Percentiles rank a stretch among this genome's conserved stretches.
These are phyloP conservation scores for Mycena polygramma DNA, from an alignment of 768 basidiomycete species.

Conservation along the genomic window DNA sequence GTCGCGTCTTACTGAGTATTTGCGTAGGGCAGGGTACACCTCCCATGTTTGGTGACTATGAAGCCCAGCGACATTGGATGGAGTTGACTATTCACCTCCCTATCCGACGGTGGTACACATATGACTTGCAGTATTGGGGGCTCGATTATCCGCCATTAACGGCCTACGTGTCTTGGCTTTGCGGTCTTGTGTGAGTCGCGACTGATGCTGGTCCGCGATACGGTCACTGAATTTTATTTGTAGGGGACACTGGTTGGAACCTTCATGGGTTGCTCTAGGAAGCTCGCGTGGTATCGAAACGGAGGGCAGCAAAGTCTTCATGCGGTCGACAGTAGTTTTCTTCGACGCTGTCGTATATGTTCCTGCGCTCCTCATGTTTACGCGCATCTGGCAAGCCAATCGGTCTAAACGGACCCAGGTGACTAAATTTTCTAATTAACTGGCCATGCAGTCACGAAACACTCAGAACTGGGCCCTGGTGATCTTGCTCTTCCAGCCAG, in stretches of 20 bases:
- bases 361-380: slow-evolving; percentile 78
- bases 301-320: slow-evolving; percentile 74
- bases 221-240: slow-evolving; percentile 1
- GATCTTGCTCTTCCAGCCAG: slow-evolving; percentile 85
- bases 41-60: slow-evolving; percentile 93
- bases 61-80: slow-evolving; percentile 97
- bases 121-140: slow-evolving; percentile 93
- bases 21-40: slow-evolving; percentile 73
- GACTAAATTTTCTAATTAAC: slow-evolving; percentile 9
- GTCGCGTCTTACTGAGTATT: slow-evolving; percentile 15
- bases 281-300: slow-evolving; percentile 81
- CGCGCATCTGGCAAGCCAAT: slow-evolving; percentile 71
- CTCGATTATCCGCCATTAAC: slow-evolving; percentile 96
- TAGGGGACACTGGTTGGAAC: slow-evolving; percentile 57
- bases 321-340: slow-evolving; percentile 82
- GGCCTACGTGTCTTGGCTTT: slow-evolving; percentile 89
- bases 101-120: slow-evolving; percentile 84
- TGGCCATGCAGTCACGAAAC: slow-evolving; percentile 28
- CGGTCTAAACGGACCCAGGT: slow-evolving; percentile 88
- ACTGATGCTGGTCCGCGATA: not conserved
- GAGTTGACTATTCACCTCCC: slow-evolving; percentile 88
- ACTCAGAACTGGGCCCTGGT: slow-evolving; percentile 77
- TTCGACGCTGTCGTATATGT: slow-evolving; percentile 82
- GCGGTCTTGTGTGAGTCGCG: slow-evolving; percentile 75
- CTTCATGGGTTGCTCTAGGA: slow-evolving; percentile 79